Evolutionary conservation across 768 basidiomycete genomes (phyloP).

Genomic region (Lepiota subincarnata): DNA sequence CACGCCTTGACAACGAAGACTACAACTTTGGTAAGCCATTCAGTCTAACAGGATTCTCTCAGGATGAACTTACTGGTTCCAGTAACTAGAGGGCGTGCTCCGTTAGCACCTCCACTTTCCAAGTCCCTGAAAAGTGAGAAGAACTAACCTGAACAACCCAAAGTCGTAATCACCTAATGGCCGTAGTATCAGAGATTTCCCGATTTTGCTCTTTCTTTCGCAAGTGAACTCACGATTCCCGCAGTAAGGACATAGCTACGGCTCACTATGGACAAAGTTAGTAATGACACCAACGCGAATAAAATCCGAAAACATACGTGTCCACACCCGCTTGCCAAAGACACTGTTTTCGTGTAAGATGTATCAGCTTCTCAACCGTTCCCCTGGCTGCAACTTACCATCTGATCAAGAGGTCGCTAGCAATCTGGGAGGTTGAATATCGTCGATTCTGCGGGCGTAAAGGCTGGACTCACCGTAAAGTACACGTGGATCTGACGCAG

Average conservation of each 20-base stretch:
- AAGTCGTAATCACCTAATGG: background rate
- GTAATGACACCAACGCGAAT: background rate
- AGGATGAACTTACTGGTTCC: background rate
- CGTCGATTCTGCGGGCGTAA: too few species aligned
- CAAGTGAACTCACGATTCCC: background rate
- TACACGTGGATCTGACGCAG: conserved; percentile 14
- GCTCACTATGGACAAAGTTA: conserved; percentile 14
- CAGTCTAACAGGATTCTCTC: background rate
- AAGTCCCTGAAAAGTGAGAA: too few species aligned
- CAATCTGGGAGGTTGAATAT: conserved; percentile 10
- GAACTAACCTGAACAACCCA: conserved; percentile 10
- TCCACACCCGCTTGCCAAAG: conserved; percentile 19
- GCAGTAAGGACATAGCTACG: conserved; percentile 10
- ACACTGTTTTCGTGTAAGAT: conserved; percentile 8
- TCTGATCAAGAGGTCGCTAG: conserved; percentile 21
- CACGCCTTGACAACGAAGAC: conserved; percentile 7
- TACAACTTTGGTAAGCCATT: background rate
- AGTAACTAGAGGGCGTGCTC: background rate
- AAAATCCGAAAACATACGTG: conserved; percentile 13
- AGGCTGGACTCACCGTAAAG: conserved; percentile 16
- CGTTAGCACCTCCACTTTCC: background rate
- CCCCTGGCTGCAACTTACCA: conserved; percentile 7
- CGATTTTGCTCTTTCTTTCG: conserved; percentile 9
- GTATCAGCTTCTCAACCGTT: background rate
- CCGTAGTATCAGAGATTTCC: conserved; percentile 1